Conservation (phyloP, 768 basidiomycete species). For the Amanita inopinata region DNA sequence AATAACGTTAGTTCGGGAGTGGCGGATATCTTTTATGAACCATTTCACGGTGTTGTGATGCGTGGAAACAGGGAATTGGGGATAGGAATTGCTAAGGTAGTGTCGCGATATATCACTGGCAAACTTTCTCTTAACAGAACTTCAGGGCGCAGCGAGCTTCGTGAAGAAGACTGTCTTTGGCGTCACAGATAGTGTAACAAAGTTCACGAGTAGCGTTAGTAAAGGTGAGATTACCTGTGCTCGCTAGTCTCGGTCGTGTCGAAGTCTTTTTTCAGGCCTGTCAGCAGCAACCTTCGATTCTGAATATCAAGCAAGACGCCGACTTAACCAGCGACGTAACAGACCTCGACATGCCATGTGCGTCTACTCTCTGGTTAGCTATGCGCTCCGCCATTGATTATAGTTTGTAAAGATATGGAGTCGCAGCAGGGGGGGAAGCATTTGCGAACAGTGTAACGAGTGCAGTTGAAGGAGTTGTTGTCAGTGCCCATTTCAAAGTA, state of each 20-base stretch:
- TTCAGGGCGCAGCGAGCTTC: constrained; percentile 93
- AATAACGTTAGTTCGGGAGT: constrained; percentile 97
- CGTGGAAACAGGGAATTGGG: constrained; percentile 93
- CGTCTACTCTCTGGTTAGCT: constrained; percentile 16
- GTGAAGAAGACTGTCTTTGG: constrained; percentile 99
- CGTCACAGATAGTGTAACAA: constrained; percentile 91
- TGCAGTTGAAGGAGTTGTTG: constrained; percentile 92
- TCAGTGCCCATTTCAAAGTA: constrained; percentile 21
- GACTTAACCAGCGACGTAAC: constrained; percentile 86
- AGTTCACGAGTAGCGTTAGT: constrained; percentile 93
- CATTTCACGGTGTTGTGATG: constrained; percentile 93
- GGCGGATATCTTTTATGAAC: constrained; percentile 97
- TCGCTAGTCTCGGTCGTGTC: neutral
- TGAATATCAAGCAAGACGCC: constrained; percentile 85
- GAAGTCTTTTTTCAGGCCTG: constrained; percentile 43
- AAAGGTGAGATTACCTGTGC: constrained; percentile 49
- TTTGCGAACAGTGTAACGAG: constrained; percentile 90
- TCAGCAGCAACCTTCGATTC: constrained; percentile 96
- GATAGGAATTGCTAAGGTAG: constrained; percentile 87
- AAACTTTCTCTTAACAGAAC: neutral
- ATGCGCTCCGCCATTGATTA: constrained; percentile 2
- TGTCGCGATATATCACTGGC: neutral
- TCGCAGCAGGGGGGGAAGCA: constrained; percentile 89
- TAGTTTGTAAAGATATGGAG: constrained; percentile 76
- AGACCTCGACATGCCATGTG: constrained; percentile 94